Base-by-base conservation (phyloP, 306 rosid genomes). In the Sicyos baderoa region DNA sequence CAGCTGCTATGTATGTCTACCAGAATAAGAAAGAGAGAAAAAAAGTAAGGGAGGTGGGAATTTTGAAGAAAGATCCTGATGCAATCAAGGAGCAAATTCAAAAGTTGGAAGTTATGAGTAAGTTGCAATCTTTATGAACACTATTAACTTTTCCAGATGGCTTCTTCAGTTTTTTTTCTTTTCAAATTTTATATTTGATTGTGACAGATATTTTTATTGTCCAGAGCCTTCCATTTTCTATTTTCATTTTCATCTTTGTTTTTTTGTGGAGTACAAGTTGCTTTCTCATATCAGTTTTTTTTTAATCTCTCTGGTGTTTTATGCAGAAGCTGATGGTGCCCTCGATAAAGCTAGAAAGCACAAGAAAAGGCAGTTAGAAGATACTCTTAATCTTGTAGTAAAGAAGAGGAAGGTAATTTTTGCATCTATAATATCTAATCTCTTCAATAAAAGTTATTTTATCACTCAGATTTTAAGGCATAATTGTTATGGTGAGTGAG, bases 31-130 rank as follows among this genome's bases (percentile, higher is more conserved):
- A 92, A 78, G 98, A 92, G 80, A 86, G 98, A 6, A 92, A 92
- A 80, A 92, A 92, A 96, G 99, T 94, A 80, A 88, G 99, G 82
- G 97, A 94, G 81, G 99, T 90, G 80, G 99, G 99, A 73, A 91
- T 94, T 74, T 82, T 94, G 90, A 94, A 90, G 95, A 94, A 94
- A 79, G 97, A 94, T 71, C 99, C 97, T 89, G 83, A 89, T 95
- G 80, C 95, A 92, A 78, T 96, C 86, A 77, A 96, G 96, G 77
- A 90, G 86, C 76, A 67, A 49, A 67, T 67, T 67, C 72, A 94
- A 18, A 94, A 88, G 88, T 79, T 94, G 89, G 91, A 94, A 76
- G 78, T 76, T 82, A 88, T 88, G 97, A 94, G 99, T 94, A 82
- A 84, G 99, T 83, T 49, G 1, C 50, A 22, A 14, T 42, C 16